Evolutionary conservation across 2,329 filamentous ascomycete genomes (phyloP).

Genomic region (Aspergillus felis): DNA sequence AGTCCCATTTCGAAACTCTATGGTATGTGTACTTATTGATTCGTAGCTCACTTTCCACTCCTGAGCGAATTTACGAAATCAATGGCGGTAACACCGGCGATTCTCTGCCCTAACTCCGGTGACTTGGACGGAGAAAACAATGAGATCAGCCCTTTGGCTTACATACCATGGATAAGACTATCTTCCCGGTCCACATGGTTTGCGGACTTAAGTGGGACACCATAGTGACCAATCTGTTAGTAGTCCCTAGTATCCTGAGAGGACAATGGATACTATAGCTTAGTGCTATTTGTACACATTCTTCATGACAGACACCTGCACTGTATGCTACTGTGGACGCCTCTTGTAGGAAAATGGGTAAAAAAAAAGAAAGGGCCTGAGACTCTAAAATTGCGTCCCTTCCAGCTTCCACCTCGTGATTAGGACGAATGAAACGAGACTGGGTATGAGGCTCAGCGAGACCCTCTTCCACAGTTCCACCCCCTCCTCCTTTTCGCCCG

Average conservation of each 20-base stretch:
- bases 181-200: background rate
- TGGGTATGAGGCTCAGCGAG: background rate
- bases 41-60: background rate
- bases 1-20: background rate
- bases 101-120: background rate
- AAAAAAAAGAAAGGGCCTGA: too few species aligned
- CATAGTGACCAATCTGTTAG: background rate
- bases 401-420: background rate
- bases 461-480: background rate
- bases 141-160: background rate
- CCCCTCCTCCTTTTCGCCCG: background rate
- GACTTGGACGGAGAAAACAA: background rate
- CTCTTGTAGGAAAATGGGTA: background rate
- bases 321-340: background rate
- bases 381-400: background rate
- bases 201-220: background rate
- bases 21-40: background rate
- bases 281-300: background rate
- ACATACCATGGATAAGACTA: background rate
- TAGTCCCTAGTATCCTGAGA: background rate
- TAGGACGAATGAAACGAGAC: background rate
- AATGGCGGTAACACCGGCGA: background rate
- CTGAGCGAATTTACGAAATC: background rate
- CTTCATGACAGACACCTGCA: background rate
- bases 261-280: background rate